A percentile compares a stretch with the other conserved stretches of the same genome.
phyloP scores from a whole-genome alignment of 208 protist genomes.

The Leptomonas seymouri region DNA sequence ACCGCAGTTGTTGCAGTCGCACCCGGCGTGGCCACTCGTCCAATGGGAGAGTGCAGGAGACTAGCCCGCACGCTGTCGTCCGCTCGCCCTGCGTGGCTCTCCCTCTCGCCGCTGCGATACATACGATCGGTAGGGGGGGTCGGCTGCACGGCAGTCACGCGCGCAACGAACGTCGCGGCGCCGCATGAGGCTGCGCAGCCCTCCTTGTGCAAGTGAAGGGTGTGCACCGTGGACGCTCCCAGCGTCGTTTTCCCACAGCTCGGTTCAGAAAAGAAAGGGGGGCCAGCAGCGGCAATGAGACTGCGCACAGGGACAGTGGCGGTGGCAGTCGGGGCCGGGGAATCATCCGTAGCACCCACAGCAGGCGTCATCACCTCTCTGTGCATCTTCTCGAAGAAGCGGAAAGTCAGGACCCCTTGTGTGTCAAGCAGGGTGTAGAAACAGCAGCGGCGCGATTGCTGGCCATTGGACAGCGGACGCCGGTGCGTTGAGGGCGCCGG shows the following conservation, averaged over 20 bases:
- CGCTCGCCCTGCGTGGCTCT: too few relatives aligned
- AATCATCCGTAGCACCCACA: too few relatives aligned
- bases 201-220: constrained; percentile 8
- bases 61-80: neutral
- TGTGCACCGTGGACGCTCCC: constrained; percentile 14
- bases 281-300: constrained; percentile 13
- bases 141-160: constrained; percentile 3
- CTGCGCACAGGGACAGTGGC: constrained; percentile 16
- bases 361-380: neutral
- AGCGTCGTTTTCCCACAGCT: too few relatives aligned
- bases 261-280: neutral
- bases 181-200: neutral
- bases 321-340: neutral
- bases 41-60: neutral
- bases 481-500: neutral
- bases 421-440: constrained; percentile 13
- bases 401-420: neutral
- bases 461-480: neutral
- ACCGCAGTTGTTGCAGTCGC: too few relatives aligned
- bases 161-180: constrained; percentile 11
- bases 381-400: neutral
- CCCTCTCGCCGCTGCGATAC: neutral
- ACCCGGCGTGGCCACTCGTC: too few relatives aligned
- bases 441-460: neutral
- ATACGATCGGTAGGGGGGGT: neutral